Percentiles rank a stretch among this genome's conserved stretches.
Evolutionary conservation across 495 filamentous ascomycete species (phyloP).

Genomic region (Penicillium crystallinum): DNA sequence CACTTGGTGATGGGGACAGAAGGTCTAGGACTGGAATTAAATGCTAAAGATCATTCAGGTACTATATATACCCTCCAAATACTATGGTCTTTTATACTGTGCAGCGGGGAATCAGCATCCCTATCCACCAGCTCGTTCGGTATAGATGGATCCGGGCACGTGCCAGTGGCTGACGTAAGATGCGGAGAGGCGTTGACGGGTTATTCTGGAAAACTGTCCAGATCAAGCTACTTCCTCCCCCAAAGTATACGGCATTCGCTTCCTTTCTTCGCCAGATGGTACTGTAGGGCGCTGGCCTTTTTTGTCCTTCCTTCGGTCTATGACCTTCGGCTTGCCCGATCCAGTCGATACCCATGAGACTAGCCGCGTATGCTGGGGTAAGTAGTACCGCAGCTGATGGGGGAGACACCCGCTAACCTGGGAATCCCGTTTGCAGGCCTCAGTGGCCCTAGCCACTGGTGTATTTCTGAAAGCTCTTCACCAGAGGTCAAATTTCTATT

Average conservation of each 20-base stretch:
- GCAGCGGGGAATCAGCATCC: not conserved
- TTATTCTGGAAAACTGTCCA: conserved; percentile 39
- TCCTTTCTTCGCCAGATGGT: conserved; percentile 16
- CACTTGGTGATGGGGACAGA: not conserved
- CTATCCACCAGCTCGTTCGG: not conserved
- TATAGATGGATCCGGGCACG: conserved; percentile 13
- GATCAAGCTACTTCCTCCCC: conserved; percentile 16
- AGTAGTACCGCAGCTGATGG: conserved; percentile 10
- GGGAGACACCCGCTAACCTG: conserved; percentile 15
- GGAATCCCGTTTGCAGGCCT: conserved; percentile 46
- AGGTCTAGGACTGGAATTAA: not conserved
- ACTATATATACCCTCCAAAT: no score
- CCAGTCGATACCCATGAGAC: conserved; percentile 42
- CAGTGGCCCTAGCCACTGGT: conserved; percentile 70
- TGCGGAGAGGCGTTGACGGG: conserved; percentile 18
- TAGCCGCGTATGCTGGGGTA: conserved; percentile 51
- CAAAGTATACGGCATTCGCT: conserved; percentile 4
- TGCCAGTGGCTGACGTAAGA: conserved; percentile 36
- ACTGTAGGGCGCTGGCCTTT: conserved; percentile 9
- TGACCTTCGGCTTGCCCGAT: conserved; percentile 27
- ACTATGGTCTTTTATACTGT: not conserved
- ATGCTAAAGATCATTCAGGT: no score
- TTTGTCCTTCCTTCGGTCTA: conserved; percentile 18
- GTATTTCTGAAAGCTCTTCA: conserved; percentile 88
- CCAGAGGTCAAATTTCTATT: conserved; percentile 95